Evolutionary conservation across 768 basidiomycete species (phyloP), one percentile per base, ranked within the genome.

Genomic region (Daedaleopsis sinensis): DNA sequence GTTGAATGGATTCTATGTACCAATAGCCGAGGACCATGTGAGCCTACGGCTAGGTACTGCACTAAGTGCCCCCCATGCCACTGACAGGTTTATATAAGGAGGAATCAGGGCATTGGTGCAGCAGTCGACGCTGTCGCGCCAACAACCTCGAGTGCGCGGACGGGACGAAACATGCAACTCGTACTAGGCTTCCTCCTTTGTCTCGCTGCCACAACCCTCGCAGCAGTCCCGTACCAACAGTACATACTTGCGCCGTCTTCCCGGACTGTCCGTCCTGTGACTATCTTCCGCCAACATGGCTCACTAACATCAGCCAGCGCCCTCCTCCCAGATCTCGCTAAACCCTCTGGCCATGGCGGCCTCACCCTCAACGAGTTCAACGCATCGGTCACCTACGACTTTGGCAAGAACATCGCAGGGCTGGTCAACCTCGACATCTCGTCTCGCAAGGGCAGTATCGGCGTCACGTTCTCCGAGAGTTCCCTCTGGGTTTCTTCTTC

Each of bases 391-490:
- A 59, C 62, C 43, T 64, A 64, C 38, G 62, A 64, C 51, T 64
- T 64, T 21, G 62, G 62, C 50, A 64, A 64, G 44, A 64, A 64
- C 50, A 59, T 64, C 54, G 62, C 36, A 13, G 62, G 62, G 8
- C 55, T 39, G 62, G 58, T 64, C 43, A 64, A 56, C 44, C 51
- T 64, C 24, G 43, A 59, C 18, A 19, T 49, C 6, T 35, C 49
- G 5, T 64, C 62, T 9, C 36, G 23, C 12, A 52, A 13, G 32
- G 62, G 62, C 1, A 59, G 50, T 44, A 21, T 64, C 37, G 62
- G 58, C 21, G 37, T 64, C n/a, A 64, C 62, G 15, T 64, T 64
- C 55, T 56, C 58, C 1, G 62, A 64, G 46, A 64, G 62, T 11
- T 59, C 58, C 46, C 50, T 64, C 15, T 64, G 62, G 62, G 55